Evolutionary conservation across 306 rosid species (phyloP), one percentile per base, ranked within the genome.

Genomic region (Medicago ruthenica): DNA sequence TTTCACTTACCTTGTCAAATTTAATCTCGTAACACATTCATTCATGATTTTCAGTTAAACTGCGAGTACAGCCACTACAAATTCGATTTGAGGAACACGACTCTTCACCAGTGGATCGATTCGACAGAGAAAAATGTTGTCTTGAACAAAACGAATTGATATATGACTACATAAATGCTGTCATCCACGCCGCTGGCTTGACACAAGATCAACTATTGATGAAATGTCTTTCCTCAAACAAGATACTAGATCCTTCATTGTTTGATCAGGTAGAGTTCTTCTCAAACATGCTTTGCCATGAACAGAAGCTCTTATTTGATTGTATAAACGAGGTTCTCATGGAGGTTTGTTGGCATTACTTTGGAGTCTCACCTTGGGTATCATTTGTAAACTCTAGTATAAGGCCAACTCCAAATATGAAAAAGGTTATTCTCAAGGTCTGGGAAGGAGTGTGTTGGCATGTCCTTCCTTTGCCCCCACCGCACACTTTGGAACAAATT

Each of bases 391-490:
- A 81, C 17, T 84, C 88, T 65, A 57, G 85, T 72, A 70, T 84
- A 75, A 80, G 88, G 73, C 86, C 89, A 39, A 67, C 79, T 31
- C 85, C 84, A 22, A 81, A 71, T 73, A 80, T 85, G 87, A 81
- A 86, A 73, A 83, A 48, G 70, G 77, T 82, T 53, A 72, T 76
- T 63, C 75, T 67, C 53, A 89, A 85, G 87, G 87, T 90, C 24
- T 90, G 90, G 80, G 85, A 81, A 75, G 92, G 87, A 76, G 95
- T 92, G 69, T 66, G 88, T 80, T 89, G 97, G 96, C 90, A 90
- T 80, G 83, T 90, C 81, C 84, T 71, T 85, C 91, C 92, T 6
- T 70, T 88, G 59, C 95, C 96, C 18, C 85, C 79, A 24, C 98
- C 95, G 5, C 90, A 12, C 51, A 86, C 93, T 37, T 81, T 95